phyloP scores from a whole-genome alignment of 1,284 basidiomycete genomes.

The Tylopilus sp. region DNA sequence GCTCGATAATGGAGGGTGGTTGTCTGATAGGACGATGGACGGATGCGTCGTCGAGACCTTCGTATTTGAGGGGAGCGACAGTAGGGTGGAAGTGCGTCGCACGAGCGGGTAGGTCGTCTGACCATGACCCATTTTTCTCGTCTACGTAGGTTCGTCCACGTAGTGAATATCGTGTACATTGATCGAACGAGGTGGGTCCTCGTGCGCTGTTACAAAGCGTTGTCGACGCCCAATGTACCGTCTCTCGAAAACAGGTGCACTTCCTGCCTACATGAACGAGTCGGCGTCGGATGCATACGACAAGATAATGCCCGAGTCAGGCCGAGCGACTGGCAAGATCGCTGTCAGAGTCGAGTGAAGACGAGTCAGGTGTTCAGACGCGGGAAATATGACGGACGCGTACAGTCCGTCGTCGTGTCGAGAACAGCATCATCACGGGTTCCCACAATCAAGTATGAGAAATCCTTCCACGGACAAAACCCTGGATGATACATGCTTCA shows the following conservation, averaged over 20 bases:
- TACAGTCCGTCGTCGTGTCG: too few relatives aligned
- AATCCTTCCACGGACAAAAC: too few relatives aligned
- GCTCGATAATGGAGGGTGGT: conserved; percentile 25
- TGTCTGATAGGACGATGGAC: conserved; percentile 18
- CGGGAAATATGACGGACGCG: too few relatives aligned
- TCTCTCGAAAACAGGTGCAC: conserved; percentile 37
- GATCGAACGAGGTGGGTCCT: conserved; percentile 24
- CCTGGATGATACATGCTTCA: too few relatives aligned
- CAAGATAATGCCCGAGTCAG: conserved; percentile 49
- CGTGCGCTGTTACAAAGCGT: background rate
- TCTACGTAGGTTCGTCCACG: conserved; percentile 9
- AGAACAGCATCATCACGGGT: too few relatives aligned
- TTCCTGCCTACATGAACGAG: conserved; percentile 59
- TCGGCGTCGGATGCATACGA: conserved; percentile 60
- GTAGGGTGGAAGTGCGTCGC: conserved; percentile 41
- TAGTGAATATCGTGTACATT: conserved; percentile 13
- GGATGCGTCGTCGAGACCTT: conserved; percentile 34
- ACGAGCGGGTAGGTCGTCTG: too few relatives aligned
- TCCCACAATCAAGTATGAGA: too few relatives aligned
- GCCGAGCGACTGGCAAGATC: conserved; percentile 62
- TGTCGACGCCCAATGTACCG: background rate
- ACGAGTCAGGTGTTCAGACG: background rate
- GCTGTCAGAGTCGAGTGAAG: conserved; percentile 44
- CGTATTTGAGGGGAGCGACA: conserved; percentile 47
- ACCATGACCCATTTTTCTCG: too few relatives aligned